Base-by-base conservation (phyloP, 768 basidiomycete genomes). In the Dacryopinax primogenitus region DNA sequence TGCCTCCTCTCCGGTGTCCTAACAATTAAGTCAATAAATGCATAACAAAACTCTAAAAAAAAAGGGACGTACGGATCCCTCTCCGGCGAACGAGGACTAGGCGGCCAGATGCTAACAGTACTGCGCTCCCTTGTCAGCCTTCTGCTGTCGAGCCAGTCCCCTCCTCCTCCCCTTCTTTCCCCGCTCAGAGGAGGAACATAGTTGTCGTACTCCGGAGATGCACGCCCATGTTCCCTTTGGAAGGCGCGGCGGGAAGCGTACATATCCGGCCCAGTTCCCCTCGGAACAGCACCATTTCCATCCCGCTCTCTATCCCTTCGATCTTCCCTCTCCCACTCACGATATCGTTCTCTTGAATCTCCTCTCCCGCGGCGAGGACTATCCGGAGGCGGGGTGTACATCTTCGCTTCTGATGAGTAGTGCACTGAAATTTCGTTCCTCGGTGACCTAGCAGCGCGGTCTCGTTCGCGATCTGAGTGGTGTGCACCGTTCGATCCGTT, bases 31-130 rank as follows among this genome's bases (percentile, higher is more conserved):
- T 74, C 71, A 35, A 62, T 65, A 23, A 70, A 72, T 44, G 64
- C 45, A 67, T 75, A 6, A 64, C 66, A 66, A 63, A 71, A 63
- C 63, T 72, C 68, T 12, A 71, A 71, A 63, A 71, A 65, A 51
- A 64, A 37, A 7, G 18, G 41, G 23, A 35, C 34, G 30, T n/a
- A 66, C 28, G 39, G 62, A 18, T 21, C 21, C 3, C 69, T 67
- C 15, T 63, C 68, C 6, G 68, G 71, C 4, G 63, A 62, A 21
- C 66, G 37, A 26, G 71, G 71, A 0, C 69, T 70, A 1, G 68
- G 67, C 1, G 71, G 71, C 71, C 71, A 71, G 51, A 71, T 70
- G 33, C 64, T 37, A 32, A 71, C 33, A 28, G 26, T 44, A 0
- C 65, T 69, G 16, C 65, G 35, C 30, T 71, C 70, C 26, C 70